Evolutionary conservation across 2,329 filamentous ascomycete species (phyloP), one percentile per base, ranked within the genome.

Genomic region (Colletotrichum somersetense): DNA sequence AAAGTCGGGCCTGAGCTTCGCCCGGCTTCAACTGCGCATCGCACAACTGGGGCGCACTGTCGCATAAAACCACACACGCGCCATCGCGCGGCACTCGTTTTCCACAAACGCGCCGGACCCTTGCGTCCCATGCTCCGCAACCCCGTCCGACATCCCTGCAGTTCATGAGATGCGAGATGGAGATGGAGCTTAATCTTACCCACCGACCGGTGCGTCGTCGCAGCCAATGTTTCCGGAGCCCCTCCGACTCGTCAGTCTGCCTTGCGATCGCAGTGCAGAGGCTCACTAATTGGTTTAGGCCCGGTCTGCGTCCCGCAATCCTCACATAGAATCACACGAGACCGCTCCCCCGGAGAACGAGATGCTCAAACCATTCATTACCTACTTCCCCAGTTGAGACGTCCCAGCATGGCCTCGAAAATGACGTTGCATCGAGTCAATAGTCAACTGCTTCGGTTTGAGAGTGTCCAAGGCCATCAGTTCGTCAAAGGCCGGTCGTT

Each of bases 151-250:
- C 53, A 69, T 55, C 69, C 69, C 69, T 69, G 69, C 53, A 23
- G 35, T 61, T 68, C 53, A 64, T 48, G 66, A 59, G 59, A 72
- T 72, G 69, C 69, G 66, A 72, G 66, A 72, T 72, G 69, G 69
- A 40, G 69, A 72, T 69, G 69, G 69, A 72, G 69, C 69, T 72
- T 72, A 72, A 72, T 72, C 69, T 72, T 64, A 72, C 59, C 69
- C 69, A 72, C 69, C 69, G 69, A 64, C 65, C 69, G 65, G 69
- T 72, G 69, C 69, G 65, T 53, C 58, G 69, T 66, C 69, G 46
- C 59, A 68, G 65, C 58, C 14, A 69, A 68, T 64, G 59, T 63
- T 18, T 64, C 69, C 65, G 69, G 65, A 69, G 65, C 65, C 58
- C 59, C 58, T 57, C 69, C 69, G 66, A 72, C 69, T 72, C 59